Base-by-base conservation (phyloP, 208 protist genomes). In the Trypanosoma congolense region DNA sequence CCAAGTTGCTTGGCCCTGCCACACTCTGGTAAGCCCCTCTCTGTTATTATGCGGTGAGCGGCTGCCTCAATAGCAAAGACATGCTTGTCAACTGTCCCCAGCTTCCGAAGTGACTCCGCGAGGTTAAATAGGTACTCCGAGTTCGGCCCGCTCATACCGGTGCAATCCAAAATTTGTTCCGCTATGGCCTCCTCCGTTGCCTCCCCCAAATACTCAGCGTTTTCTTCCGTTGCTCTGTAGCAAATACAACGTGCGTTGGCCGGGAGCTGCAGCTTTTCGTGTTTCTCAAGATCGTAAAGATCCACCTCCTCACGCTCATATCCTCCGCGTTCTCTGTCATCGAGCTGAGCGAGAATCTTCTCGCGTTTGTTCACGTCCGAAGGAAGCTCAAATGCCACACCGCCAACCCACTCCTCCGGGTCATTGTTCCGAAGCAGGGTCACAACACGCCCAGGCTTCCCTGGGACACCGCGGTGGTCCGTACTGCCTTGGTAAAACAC, bases 401-500 rank as follows among this genome's bases (percentile, higher is more conserved):
- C 85, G 58, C 73, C 77, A 26, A 92, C 86, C 6, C 71, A 70
- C 19, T 60, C 36, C 19, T 83, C 48, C 42, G 67, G 54, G 0
- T 56, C 36, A 24, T 52, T 44, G 38, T 49, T 56, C 30, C 61
- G 70, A 38, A 93, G 53, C 21, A 93, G 70, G 53, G 87, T 93
- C 44, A 87, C 83, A 10, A 90, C 82, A 31, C 82, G 81, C 9
- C 87, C 87, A 0, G 87, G 87, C 29, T 68, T 65, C 5, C 56
- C 80, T 0, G 72, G 74, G 2, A 70, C 60, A 1, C 87, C 87
- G 44, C 87, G 82, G 75, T 93, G 87, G 42, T 89, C 82, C 8
- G 59, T 50, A 26, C 74, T 86, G 41, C 81, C 78, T 54, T 93
- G 87, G 54, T 86, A 90, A 58, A 93, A 93, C 21, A 87, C 68